Conservation (phyloP, 2,329 filamentous ascomycete species). For the Paracoccidioides brasiliensis region DNA sequence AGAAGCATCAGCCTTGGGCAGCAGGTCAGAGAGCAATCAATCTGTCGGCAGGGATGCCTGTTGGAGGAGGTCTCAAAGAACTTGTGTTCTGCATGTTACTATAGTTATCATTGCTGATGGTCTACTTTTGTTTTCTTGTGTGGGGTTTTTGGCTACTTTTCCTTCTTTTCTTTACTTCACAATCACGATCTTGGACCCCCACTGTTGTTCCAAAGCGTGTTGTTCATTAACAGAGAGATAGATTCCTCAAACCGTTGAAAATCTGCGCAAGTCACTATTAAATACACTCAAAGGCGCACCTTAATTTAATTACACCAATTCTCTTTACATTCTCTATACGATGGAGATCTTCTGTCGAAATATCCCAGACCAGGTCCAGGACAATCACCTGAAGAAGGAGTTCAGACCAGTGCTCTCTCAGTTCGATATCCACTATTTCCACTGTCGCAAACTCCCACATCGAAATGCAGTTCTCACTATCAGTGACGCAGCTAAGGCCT, state of each 20-base stretch:
- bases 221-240: no score
- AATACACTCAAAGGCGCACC: neutral
- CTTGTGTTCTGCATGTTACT: neutral
- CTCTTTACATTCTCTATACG: neutral
- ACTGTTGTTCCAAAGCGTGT: no score
- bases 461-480: conserved; percentile 16
- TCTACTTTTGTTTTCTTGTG: neutral
- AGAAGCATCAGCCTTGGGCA: neutral
- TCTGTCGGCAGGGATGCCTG: neutral
- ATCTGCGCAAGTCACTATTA: neutral
- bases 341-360: conserved; percentile 20
- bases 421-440: conserved; percentile 13
- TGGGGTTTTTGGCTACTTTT: neutral
- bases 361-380: conserved; percentile 13
- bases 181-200: no score
- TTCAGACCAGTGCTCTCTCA: conserved; percentile 11
- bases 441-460: conserved; percentile 12
- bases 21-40: neutral
- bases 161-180: no score
- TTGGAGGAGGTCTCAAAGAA: neutral
- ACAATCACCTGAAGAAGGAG: conserved; percentile 13
- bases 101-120: neutral
- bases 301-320: neutral
- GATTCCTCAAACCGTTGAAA: no score
- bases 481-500: conserved; percentile 11